Conservation (phyloP, 2,329 filamentous ascomycete genomes). For the Thyridium curvatum region DNA sequence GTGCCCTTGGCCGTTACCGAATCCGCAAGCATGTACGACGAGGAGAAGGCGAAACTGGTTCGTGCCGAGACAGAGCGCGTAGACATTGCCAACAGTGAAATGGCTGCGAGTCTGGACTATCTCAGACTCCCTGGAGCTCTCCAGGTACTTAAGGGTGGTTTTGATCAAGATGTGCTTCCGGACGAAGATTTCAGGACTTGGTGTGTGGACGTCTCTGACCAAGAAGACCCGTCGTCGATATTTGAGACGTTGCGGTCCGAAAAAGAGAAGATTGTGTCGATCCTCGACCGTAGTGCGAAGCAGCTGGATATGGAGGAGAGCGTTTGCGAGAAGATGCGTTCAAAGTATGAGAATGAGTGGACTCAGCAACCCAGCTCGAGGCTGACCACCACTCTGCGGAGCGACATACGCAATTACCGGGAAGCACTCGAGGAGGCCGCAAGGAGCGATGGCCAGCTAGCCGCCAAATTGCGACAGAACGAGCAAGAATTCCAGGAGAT, state of each 20-base stretch:
- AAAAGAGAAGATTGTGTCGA: constrained; percentile 66
- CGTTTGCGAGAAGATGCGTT: constrained; percentile 98
- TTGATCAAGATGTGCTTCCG: constrained; percentile 80
- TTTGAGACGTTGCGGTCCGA: constrained; percentile 75
- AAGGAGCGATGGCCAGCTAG: constrained; percentile 78
- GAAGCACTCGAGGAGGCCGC: constrained; percentile 86
- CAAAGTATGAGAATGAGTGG: constrained; percentile 94
- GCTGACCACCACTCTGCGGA: constrained; percentile 79
- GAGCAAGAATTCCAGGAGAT: constrained; percentile 92
- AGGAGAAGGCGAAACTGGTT: constrained; percentile 95
- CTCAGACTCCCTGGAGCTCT: constrained; percentile 82
- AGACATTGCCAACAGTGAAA: constrained; percentile 87
- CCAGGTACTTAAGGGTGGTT: constrained; percentile 85
- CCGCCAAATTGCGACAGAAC: constrained; percentile 77
- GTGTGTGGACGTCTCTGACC: constrained; percentile 87
- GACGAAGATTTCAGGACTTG: constrained; percentile 90
- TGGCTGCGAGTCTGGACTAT: constrained; percentile 93
- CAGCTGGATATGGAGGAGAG: constrained; percentile 95
- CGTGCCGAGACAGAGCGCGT: constrained; percentile 91
- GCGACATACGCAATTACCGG: constrained; percentile 81
- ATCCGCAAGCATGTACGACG: constrained; percentile 92
- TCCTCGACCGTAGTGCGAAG: constrained; percentile 75
- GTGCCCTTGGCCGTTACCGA: constrained; percentile 95
- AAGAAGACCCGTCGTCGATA: constrained; percentile 70
- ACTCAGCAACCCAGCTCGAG: constrained; percentile 92